Evolutionary conservation across 2,329 filamentous ascomycete species (phyloP), one percentile per base, ranked within the genome.

Genomic region (Xylariales sp.): DNA sequence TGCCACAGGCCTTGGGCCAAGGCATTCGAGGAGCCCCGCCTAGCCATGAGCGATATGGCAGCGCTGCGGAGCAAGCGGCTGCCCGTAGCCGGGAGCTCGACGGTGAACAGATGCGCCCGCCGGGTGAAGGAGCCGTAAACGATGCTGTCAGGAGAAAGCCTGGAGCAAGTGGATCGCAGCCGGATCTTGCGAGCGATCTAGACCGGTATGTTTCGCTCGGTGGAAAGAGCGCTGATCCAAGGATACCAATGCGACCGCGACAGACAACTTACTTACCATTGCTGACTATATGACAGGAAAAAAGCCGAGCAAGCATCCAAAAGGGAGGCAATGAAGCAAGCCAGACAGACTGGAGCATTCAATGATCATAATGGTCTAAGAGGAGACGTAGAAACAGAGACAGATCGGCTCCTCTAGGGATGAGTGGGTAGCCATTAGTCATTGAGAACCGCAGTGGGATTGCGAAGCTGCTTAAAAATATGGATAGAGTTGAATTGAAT

Each of bases 111-210:
- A 57, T 59, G 54, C 42, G 48, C 3, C 44, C 48, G 1, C 43
- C 53, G 1, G 53, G 47, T 11, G 56, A 59, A 38, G 55, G 56
- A 19, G 44, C 47, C 15, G 52, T 58, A 11, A 52, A 54, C 4
- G 38, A 40, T 17, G 53, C 37, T 3, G 55, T 59, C 5, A 38
- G 45, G 16, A 32, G 41, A 3, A 58, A 56, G 38, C 40, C 53
- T 1, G 55, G 56, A 2, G 56, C 54, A 4, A 42, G 32, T 8
- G 53, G 55, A 6, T 32, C 38, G 4, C 44, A 57, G 44, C 54
- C 52, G n/a, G 55, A 59, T 43, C 33, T 59, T 13, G 51, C 48
- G 11, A 44, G 48, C n/a, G 53, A 56, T 32, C 42, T 59, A 27
- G 55, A 58, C 14, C 47, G 56, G 56, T 59, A 44, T 5, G 56